phyloP scores from a whole-genome alignment of 495 filamentous ascomycete species.

The Tuber brumale region DNA sequence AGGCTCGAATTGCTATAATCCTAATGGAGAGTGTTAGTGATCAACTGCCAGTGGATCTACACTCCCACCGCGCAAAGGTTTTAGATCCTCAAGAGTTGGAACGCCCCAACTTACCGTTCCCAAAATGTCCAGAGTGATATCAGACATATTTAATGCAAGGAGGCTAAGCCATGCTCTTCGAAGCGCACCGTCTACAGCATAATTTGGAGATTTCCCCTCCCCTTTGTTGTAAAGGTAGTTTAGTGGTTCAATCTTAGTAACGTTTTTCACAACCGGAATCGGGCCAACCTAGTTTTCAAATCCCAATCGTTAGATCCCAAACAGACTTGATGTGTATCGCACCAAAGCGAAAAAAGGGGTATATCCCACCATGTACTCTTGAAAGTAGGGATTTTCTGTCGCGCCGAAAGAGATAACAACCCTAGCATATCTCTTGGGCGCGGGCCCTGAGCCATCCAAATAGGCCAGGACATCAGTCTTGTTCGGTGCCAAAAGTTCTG shows the following conservation, averaged over 20 bases:
- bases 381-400: constrained; percentile 45
- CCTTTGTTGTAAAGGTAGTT: constrained; percentile 46
- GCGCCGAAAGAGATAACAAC: constrained; percentile 46
- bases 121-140: constrained; percentile 44
- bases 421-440: constrained; percentile 49
- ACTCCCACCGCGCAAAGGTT: constrained; percentile 28
- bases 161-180: constrained; percentile 40
- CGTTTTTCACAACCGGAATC: constrained; percentile 45
- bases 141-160: constrained; percentile 41
- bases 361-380: constrained; percentile 43
- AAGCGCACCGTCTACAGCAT: constrained; percentile 41
- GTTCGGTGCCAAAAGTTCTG: constrained; percentile 51
- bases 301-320: not conserved
- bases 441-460: constrained; percentile 43
- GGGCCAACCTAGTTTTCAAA: constrained; percentile 45
- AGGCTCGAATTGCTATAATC: constrained; percentile 45
- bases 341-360: not conserved
- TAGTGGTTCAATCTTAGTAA: constrained; percentile 44
- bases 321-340: not conserved
- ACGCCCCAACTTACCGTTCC: constrained; percentile 25
- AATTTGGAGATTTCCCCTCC: constrained; percentile 45
- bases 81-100: constrained; percentile 38
- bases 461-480: constrained; percentile 50
- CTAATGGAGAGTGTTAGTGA: constrained; percentile 36
- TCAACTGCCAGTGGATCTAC: constrained; percentile 13